Base-by-base conservation (phyloP, 306 rosid species). In the Malus asiatica region DNA sequence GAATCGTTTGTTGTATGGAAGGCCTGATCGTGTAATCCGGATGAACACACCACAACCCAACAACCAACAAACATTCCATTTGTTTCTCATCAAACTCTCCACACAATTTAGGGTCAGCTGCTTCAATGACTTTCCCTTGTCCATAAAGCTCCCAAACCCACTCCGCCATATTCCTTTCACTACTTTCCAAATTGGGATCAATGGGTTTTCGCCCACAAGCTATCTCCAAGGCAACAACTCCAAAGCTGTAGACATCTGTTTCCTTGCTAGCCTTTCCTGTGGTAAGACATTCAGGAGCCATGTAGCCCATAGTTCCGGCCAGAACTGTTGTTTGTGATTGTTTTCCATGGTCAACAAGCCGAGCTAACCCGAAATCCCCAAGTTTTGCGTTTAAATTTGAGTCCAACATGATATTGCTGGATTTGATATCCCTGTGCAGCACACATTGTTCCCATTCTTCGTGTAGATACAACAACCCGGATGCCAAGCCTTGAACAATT, bases 311-410 rank as follows among this genome's bases (percentile, higher is more conserved):
- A 0, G 81, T 87, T 16, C 81, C 87, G 1, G 61, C 86, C 9
- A 52, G 1, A 18, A 3, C 11, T 1, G 82, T 76, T 5, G 72
- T 66, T 18, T 79, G 62, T 52, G 81, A 71, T n/a, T 68, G 60
- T 11, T 76, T 70, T 66, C 66, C 76, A 30, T 79, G 82, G 25
- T 82, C 86, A 6, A 68, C 84, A 19, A 82, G 10, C 57, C 71
- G 66, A 4, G 88, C 86, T 7, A 76, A 27, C 16, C 88, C 82
- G 23, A 85, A 85, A 64, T 76, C 81, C 18, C 86, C 84, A 4
- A 86, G 84, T 57, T 77, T 85, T 0, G 81, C 75, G 33, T 30
- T 30, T 18, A 65, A 65, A 33, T 65, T 33, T 33, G 45, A 32
- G n/a, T 65, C 69, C 45, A 65, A 33, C 45, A 33, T 65, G 40